A percentile compares a stretch with the other conserved stretches of the same genome.
These are phyloP conservation scores for Boeremia exigua DNA, from an alignment of 2,329 filamentous ascomycete species.

Conservation along the genomic window DNA sequence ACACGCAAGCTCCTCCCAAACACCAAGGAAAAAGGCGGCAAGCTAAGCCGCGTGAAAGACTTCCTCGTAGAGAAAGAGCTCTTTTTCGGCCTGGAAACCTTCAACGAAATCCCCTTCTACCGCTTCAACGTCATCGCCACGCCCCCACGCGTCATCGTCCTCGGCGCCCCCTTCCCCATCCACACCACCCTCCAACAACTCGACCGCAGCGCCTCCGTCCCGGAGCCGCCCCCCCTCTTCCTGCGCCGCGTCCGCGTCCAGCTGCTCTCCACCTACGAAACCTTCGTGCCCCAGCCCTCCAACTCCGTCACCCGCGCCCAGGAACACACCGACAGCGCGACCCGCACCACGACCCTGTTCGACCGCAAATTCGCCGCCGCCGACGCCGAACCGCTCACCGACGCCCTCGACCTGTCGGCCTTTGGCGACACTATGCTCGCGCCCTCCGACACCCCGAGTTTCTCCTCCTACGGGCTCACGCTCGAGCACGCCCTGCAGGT, in stretches of 20 bases:
- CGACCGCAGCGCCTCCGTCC: constrained; percentile 33
- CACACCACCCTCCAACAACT: constrained; percentile 30
- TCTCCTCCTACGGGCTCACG: constrained; percentile 35
- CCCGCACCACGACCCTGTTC: constrained; percentile 18
- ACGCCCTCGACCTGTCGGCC: constrained; percentile 23
- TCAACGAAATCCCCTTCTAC: constrained; percentile 28
- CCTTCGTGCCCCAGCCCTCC: constrained; percentile 22
- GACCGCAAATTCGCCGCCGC: constrained; percentile 27
- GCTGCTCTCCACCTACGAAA: constrained; percentile 19
- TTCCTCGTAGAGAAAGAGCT: constrained; percentile 29
- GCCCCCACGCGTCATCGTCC: constrained; percentile 27
- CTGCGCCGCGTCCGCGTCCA: constrained; percentile 34
- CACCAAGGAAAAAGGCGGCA: constrained; percentile 22
- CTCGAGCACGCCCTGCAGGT: constrained; percentile 34
- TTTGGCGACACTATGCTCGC: constrained; percentile 9
- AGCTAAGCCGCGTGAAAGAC: constrained; percentile 29
- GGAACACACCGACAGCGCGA: constrained; percentile 13
- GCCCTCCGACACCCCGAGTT: constrained; percentile 25
- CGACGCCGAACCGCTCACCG: constrained; percentile 21
- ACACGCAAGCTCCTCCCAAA: constrained; percentile 31
- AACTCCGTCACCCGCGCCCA: constrained; percentile 7
- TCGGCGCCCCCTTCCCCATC: constrained; percentile 24
- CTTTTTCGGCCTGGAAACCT: constrained; percentile 27
- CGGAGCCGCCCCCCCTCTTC: constrained; percentile 28
- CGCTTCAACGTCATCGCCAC: constrained; percentile 32